Percentiles rank a stretch among this genome's conserved stretches.
Conservation (phyloP, 352 stramenopile species). For the Globisporangium paddicum region DNA sequence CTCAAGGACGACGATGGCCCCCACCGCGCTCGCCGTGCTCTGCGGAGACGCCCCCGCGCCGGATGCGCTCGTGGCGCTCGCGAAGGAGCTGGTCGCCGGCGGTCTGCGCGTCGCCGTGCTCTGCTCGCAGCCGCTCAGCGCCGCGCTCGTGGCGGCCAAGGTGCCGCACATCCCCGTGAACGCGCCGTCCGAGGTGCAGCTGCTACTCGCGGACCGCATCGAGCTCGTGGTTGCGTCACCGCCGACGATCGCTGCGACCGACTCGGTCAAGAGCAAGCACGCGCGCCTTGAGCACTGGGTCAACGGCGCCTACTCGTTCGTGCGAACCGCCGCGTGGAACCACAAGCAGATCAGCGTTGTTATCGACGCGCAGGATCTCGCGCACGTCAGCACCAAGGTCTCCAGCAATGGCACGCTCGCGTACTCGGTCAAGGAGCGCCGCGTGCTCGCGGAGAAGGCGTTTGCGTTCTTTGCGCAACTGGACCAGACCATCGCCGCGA, state of each 20-base stretch:
- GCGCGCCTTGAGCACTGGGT: conserved; percentile 58
- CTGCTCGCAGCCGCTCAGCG: conserved; percentile 40
- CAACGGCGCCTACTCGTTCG: conserved; percentile 69
- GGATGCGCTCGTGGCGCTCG: conserved; percentile 38
- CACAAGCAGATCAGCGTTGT: conserved; percentile 85
- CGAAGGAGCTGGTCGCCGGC: conserved; percentile 41
- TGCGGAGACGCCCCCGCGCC: conserved; percentile 43
- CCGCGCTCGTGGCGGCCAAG: conserved; percentile 64
- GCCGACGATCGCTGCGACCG: conserved; percentile 25
- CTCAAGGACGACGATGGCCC: conserved; percentile 19
- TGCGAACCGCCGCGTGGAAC: conserved; percentile 83
- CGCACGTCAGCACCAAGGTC: conserved; percentile 42
- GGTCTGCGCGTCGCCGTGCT: conserved; percentile 65
- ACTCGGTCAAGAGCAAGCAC: conserved; percentile 35
- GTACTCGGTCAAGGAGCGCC: conserved; percentile 68
- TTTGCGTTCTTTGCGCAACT: conserved; percentile 73
- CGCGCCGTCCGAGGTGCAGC: conserved; percentile 54
- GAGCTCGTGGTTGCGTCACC: conserved; percentile 61
- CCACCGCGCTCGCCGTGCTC: conserved; percentile 64
- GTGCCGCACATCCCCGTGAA: conserved; percentile 67
- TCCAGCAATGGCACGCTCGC: conserved; percentile 57
- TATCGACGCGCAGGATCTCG: conserved; percentile 59
- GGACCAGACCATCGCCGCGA: conserved; percentile 57
- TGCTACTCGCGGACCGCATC: conserved; percentile 67
- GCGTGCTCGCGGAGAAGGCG: conserved; percentile 69